Conservation (phyloP, 1,284 basidiomycete genomes). For the Laetiporus sulphureus region DNA sequence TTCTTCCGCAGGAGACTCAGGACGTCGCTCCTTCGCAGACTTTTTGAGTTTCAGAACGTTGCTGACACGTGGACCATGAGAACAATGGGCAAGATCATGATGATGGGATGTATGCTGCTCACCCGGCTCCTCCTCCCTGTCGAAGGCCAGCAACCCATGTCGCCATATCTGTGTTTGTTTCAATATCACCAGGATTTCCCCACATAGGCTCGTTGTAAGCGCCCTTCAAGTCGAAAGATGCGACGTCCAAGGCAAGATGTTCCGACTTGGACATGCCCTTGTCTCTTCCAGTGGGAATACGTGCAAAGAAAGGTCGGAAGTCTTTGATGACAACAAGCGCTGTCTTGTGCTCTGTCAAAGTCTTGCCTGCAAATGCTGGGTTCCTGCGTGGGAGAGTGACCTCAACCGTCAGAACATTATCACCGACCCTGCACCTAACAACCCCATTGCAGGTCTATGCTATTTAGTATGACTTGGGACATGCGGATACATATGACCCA, state of each 20-base stretch:
- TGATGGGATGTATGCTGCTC: no score
- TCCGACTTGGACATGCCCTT: conserved; percentile 28
- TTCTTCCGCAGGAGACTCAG: no score
- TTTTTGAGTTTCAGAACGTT: conserved; percentile 40
- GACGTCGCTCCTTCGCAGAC: conserved; percentile 18
- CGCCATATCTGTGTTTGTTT: conserved; percentile 30
- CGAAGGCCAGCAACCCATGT: conserved; percentile 46
- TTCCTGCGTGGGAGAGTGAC: conserved; percentile 3
- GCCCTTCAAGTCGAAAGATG: conserved; percentile 31
- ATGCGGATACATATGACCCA: no score
- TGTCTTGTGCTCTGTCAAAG: conserved; percentile 27
- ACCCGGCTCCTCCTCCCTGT: conserved; percentile 50
- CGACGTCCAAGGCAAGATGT: conserved; percentile 43
- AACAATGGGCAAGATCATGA: not conserved
- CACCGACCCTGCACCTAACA: no score
- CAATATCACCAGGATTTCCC: conserved; percentile 40
- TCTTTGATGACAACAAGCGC: conserved; percentile 32
- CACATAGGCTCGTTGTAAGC: conserved; percentile 36
- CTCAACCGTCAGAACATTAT: no score
- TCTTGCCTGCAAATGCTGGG: conserved; percentile 12
- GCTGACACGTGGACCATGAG: conserved; percentile 19
- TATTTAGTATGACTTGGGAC: no score
- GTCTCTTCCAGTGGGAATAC: conserved; percentile 34
- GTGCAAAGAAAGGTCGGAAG: conserved; percentile 41
- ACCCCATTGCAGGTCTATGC: no score